These are phyloP conservation scores for Boletus barrowsii DNA, from an alignment of 768 basidiomycete species.

Conservation along the genomic window DNA sequence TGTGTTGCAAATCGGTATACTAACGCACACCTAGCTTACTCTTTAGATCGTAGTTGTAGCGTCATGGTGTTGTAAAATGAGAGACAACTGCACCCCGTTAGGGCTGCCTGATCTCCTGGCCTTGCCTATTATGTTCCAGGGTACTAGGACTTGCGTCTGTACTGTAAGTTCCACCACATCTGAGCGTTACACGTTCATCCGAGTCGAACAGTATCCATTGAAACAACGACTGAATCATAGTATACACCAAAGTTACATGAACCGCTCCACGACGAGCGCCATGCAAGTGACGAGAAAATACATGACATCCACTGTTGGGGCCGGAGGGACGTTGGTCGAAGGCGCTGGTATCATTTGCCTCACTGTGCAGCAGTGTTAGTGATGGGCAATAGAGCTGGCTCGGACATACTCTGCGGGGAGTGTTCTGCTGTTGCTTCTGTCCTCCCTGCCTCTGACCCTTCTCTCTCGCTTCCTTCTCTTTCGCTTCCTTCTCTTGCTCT, in stretches of 20 bases:
- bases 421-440: not conserved
- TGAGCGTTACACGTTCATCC: not conserved
- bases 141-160: not conserved
- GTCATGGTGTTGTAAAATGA: not conserved
- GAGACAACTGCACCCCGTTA: not conserved
- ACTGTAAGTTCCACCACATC: not conserved
- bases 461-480: not conserved
- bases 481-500: not conserved
- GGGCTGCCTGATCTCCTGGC: not conserved
- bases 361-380: slow-evolving; percentile 3
- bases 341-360: not conserved
- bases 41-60: not conserved
- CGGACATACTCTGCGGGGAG: not conserved
- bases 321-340: not conserved
- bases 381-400: not conserved
- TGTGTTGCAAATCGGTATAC: slow-evolving; percentile 6
- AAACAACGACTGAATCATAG: not conserved
- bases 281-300: slow-evolving; percentile 12
- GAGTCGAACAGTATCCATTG: not conserved
- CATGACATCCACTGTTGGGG: slow-evolving; percentile 1
- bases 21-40: not conserved
- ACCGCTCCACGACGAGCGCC: not conserved
- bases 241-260: slow-evolving; percentile 7
- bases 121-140: not conserved
- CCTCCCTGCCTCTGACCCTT: not conserved